A percentile compares a stretch with the other conserved stretches of the same genome.
phyloP scores from a whole-genome alignment of 106 monocot genomes.

The Allium fistulosum region DNA sequence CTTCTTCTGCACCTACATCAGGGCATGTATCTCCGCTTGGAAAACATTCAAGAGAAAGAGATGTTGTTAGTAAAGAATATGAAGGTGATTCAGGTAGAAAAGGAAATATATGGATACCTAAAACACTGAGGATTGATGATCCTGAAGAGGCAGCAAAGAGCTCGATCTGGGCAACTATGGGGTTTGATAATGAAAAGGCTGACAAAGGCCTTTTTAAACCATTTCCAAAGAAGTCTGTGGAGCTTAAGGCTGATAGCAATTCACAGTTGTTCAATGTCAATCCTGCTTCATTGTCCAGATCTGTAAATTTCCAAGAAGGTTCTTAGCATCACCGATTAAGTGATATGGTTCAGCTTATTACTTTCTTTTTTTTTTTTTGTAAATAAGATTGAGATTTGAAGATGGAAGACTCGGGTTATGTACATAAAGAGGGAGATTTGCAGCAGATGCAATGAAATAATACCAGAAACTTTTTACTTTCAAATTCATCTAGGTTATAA shows the following conservation, averaged over 20 bases:
- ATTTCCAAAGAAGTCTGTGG: not conserved
- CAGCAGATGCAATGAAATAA: too few species aligned
- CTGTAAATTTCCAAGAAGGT: conserved; percentile 30
- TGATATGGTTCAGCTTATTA: too few species aligned
- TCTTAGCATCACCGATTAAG: not conserved
- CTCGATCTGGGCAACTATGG: conserved; percentile 22
- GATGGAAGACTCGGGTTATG: not conserved
- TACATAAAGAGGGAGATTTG: not conserved
- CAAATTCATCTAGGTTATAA: too few species aligned
- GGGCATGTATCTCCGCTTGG: conserved; percentile 30
- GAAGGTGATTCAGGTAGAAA: not conserved
- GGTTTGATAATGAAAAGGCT: conserved; percentile 7
- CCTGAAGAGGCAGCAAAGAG: conserved; percentile 24
- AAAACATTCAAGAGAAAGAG: conserved; percentile 53
- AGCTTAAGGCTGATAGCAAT: not conserved
- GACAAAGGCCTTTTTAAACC: conserved; percentile 11
- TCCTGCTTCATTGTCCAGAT: conserved; percentile 37
- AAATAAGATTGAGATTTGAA: not conserved
- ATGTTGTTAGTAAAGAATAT: not conserved
- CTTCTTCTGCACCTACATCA: not conserved
- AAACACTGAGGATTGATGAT: conserved; percentile 25
- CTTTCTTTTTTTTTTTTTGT: not conserved
- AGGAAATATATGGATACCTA: conserved; percentile 18
- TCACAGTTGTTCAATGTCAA: conserved; percentile 26
- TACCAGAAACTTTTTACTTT: too few species aligned